These are phyloP conservation scores for Paecilomyces variotii DNA, from an alignment of 2,329 filamentous ascomycete species.

Conservation along the genomic window DNA sequence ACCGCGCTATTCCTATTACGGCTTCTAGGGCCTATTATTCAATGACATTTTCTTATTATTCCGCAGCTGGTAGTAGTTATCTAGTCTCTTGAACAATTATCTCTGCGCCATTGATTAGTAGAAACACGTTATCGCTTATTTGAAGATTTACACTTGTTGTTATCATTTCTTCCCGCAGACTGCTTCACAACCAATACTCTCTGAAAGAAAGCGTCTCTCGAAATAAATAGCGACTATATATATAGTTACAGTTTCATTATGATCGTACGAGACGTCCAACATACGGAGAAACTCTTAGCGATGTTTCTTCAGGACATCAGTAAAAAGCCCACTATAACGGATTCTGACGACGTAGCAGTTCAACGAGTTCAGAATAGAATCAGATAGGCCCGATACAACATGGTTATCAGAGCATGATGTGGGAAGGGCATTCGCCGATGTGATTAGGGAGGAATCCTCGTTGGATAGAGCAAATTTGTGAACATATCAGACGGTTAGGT, in stretches of 20 bases:
- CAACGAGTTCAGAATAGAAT: conserved; percentile 27
- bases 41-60: too few relatives aligned
- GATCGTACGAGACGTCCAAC: conserved; percentile 39
- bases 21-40: not conserved
- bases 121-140: too few relatives aligned
- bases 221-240: too few relatives aligned
- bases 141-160: too few relatives aligned
- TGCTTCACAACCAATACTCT: conserved; percentile 10
- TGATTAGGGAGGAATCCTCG: not conserved
- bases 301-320: conserved; percentile 25
- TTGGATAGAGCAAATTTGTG: not conserved
- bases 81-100: too few relatives aligned
- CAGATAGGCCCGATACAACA: conserved; percentile 25
- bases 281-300: conserved; percentile 30
- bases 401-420: conserved; percentile 45
- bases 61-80: too few relatives aligned
- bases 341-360: conserved; percentile 27
- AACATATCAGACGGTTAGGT: not conserved
- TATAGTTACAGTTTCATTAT: conserved; percentile 21
- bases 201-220: conserved; percentile 9
- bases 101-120: too few relatives aligned
- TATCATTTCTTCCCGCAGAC: too few relatives aligned
- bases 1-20: not conserved
- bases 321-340: conserved; percentile 5
- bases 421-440: conserved; percentile 25